Percentiles rank a stretch among this genome's conserved stretches.
Conservation (phyloP, 2,329 filamentous ascomycete species). For the Emmonsiellopsis sp. region DNA sequence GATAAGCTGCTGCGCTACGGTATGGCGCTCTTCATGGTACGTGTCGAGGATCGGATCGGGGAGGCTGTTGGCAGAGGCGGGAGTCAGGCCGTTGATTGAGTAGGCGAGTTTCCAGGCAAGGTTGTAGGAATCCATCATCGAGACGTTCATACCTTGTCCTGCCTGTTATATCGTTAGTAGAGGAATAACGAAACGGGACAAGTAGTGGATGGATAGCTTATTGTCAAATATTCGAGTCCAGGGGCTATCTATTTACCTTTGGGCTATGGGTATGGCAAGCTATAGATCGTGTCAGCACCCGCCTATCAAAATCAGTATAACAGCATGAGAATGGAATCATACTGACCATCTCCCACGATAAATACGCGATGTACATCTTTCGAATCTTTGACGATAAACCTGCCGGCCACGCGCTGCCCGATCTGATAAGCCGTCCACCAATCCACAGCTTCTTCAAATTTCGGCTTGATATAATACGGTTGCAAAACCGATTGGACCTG, state of each 20-base stretch:
- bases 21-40: constrained; percentile 28
- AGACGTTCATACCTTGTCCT: constrained; percentile 1
- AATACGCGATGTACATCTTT: constrained; percentile 64
- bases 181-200: no score
- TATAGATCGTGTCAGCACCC: neutral
- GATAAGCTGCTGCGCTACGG: constrained; percentile 28
- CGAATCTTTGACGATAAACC: constrained; percentile 47
- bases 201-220: no score
- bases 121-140: constrained; percentile 19
- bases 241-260: neutral
- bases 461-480: constrained; percentile 57
- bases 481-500: constrained; percentile 57
- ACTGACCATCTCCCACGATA: constrained; percentile 53
- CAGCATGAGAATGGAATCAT: neutral
- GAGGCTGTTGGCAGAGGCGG: constrained; percentile 6
- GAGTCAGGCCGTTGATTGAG: constrained; percentile 26
- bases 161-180: neutral
- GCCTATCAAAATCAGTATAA: neutral
- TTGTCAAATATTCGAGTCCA: neutral
- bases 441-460: constrained; percentile 48
- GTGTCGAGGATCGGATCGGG: constrained; percentile 24
- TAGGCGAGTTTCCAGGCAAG: constrained; percentile 32
- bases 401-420: constrained; percentile 51
- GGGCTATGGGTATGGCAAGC: constrained; percentile 3
- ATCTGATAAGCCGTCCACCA: constrained; percentile 74